A percentile compares a stretch with the other conserved stretches of the same genome.
phyloP scores from a whole-genome alignment of 2,329 filamentous ascomycete genomes.

The Phaeosphaeria sp. region DNA sequence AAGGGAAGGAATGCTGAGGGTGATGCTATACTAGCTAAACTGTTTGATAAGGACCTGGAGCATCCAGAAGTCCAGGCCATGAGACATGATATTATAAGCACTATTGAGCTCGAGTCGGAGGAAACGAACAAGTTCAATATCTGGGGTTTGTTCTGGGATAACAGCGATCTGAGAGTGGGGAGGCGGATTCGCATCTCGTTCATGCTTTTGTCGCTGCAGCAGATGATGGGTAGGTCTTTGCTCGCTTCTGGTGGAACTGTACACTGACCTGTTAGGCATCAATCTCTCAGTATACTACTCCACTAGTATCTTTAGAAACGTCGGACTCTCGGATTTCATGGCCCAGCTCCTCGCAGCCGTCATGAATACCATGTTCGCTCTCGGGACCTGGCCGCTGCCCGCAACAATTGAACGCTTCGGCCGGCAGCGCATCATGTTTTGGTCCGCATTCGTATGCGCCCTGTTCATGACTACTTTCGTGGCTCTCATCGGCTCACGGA shows the following conservation, averaged over 20 bases:
- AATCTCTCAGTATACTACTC: conserved; percentile 42
- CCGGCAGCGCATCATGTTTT: conserved; percentile 36
- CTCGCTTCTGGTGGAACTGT: not conserved
- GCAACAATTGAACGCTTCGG: conserved; percentile 43
- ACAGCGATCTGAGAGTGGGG: conserved; percentile 44
- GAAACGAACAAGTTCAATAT: conserved; percentile 37
- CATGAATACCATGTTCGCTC: conserved; percentile 88
- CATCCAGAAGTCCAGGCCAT: conserved; percentile 18
- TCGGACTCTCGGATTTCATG: conserved; percentile 24
- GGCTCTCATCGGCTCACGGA: conserved; percentile 23
- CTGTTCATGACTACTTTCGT: conserved; percentile 36
- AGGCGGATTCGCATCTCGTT: conserved; percentile 48
- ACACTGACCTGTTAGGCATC: conserved; percentile 10
- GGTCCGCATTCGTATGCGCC: conserved; percentile 23
- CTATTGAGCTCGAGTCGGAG: conserved; percentile 30
- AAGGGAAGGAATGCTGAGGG: conserved; percentile 52
- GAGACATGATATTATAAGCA: conserved; percentile 33
- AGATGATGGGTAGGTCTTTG: conserved; percentile 12
- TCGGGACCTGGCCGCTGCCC: conserved; percentile 56
- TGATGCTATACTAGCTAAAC: conserved; percentile 53
- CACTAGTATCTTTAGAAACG: conserved; percentile 42
- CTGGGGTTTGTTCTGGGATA: conserved; percentile 43
- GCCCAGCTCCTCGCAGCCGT: conserved; percentile 55
- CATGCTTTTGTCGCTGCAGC: conserved; percentile 33
- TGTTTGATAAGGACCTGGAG: conserved; percentile 32